Conservation (phyloP, 768 basidiomycete genomes). For the Psilocybe tampanensis region DNA sequence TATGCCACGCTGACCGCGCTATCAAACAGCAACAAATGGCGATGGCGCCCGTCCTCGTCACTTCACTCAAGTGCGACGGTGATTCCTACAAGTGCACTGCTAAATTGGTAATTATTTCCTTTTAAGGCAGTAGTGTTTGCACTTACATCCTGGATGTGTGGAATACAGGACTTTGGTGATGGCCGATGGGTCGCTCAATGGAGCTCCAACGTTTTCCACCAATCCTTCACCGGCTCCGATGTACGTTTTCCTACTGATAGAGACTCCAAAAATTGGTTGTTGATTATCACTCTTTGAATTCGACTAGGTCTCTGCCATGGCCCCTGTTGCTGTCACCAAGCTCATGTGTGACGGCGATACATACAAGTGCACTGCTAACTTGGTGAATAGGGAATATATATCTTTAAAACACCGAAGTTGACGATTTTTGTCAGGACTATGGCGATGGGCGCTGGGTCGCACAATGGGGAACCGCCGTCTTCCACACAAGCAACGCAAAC, state of each 20-base stretch:
- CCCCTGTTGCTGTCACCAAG: slow-evolving; percentile 4
- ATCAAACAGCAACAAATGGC: background rate
- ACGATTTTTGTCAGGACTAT: background rate
- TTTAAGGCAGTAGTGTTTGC: background rate
- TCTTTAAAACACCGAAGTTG: background rate
- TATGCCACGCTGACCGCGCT: background rate
- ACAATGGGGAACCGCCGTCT: background rate
- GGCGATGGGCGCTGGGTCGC: background rate
- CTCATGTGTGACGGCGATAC: slow-evolving; percentile 6
- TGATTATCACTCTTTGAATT: background rate
- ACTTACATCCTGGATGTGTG: background rate
- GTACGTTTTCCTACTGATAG: background rate
- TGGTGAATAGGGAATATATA: background rate
- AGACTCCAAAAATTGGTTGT: background rate
- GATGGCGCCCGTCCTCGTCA: background rate
- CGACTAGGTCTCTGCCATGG: background rate
- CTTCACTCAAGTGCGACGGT: background rate
- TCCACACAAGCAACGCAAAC: background rate
- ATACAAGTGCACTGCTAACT: slow-evolving; percentile 8
- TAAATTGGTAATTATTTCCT: background rate
- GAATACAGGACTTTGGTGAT: slow-evolving; percentile 2
- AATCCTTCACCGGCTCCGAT: background rate
- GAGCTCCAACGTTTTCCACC: slow-evolving; percentile 7
- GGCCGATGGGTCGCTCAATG: slow-evolving; percentile 14
- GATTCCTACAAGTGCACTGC: background rate